Percentiles rank a stretch among this genome's conserved stretches.
Conservation (phyloP, 768 basidiomycete genomes). For the Clitopilus passeckerianus region DNA sequence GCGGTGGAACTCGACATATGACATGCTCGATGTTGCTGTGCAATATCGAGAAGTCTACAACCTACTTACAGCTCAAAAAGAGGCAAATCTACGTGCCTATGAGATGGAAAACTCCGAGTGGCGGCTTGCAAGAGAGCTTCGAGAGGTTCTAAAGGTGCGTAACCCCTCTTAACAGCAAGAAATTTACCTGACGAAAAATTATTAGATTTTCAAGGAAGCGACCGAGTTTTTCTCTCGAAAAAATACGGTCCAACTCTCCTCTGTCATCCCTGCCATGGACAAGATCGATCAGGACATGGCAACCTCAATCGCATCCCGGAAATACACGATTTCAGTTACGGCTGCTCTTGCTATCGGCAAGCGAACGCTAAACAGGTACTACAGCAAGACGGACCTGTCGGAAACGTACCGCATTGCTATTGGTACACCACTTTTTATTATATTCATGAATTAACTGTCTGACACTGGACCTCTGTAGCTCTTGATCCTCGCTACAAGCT, state of each 20-base stretch:
- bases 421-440: conserved; percentile 13
- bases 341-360: conserved; percentile 16
- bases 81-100: conserved; percentile 9
- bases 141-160: conserved; percentile 20
- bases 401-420: conserved; percentile 23
- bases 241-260: conserved; percentile 12
- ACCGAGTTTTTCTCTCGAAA: conserved; percentile 22
- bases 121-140: conserved; percentile 20
- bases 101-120: conserved; percentile 19
- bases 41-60: conserved; percentile 20
- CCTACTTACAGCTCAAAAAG: conserved; percentile 13
- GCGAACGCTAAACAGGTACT: conserved; percentile 23
- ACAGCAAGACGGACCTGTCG: conserved; percentile 17
- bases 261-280: conserved; percentile 33
- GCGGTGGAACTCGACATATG: conserved; percentile 26
- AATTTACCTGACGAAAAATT: background rate
- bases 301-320: conserved; percentile 1
- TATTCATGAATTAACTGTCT: no score
- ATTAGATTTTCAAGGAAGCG: conserved; percentile 25
- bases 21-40: conserved; percentile 24
- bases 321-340: conserved; percentile 11
- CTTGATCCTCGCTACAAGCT: conserved; percentile 23
- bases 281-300: conserved; percentile 18
- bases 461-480: no score
- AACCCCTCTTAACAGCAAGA: background rate